Evolutionary conservation across 2,329 filamentous ascomycete species (phyloP).

Genomic region (Botrytis tulipae): DNA sequence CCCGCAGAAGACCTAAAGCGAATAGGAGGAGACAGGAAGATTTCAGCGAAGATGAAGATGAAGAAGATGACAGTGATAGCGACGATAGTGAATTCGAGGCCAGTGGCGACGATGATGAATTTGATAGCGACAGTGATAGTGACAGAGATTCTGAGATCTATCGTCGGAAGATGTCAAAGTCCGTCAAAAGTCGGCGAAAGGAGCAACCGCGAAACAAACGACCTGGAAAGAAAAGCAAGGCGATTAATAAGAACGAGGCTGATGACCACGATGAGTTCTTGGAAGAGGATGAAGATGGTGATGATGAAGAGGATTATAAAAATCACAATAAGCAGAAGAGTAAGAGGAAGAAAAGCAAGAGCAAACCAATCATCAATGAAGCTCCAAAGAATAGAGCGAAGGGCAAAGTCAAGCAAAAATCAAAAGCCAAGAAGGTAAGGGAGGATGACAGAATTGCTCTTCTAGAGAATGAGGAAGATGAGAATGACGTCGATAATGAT

Average conservation of each 20-base stretch:
- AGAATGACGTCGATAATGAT: background rate
- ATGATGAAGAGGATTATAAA: background rate
- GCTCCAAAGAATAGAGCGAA: background rate
- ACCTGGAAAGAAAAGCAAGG: background rate
- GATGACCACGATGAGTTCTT: background rate
- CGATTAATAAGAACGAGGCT: background rate
- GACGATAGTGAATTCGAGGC: background rate
- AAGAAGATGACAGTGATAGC: constrained; percentile 7
- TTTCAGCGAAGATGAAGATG: background rate
- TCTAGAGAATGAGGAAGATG: background rate
- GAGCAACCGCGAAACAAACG: background rate
- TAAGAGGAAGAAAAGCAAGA: background rate
- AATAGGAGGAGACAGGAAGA: background rate
- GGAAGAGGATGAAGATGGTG: background rate
- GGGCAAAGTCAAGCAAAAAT: background rate
- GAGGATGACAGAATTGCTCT: constrained; percentile 14
- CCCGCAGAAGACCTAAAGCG: background rate
- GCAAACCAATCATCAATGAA: background rate
- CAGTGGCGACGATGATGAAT: background rate
- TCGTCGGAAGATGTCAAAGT: background rate
- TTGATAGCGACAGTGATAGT: background rate
- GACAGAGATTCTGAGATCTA: background rate
- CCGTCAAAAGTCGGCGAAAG: background rate
- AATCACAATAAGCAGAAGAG: background rate
- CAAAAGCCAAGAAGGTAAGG: background rate